phyloP scores from a whole-genome alignment of 2,329 filamentous ascomycete genomes.

The Cadophora sp. region DNA sequence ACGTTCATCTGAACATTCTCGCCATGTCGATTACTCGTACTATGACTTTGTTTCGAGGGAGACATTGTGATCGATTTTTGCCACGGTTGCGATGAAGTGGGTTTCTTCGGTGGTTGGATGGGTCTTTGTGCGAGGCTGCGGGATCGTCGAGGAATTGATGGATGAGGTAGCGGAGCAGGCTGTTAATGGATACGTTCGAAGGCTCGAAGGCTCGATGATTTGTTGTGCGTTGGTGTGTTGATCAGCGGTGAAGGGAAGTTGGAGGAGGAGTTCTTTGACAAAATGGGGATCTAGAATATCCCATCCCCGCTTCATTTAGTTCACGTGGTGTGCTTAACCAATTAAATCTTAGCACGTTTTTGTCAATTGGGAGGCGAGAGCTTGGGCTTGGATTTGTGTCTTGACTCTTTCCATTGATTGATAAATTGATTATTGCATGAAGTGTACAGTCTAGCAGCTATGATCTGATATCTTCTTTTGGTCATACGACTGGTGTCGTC shows the following conservation, averaged over 20 bases:
- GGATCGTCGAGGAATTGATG: slow-evolving; percentile 23
- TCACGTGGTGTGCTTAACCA: slow-evolving; percentile 21
- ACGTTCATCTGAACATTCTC: slow-evolving; percentile 70
- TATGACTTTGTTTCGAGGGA: slow-evolving; percentile 43
- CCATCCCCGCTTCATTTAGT: slow-evolving; percentile 14
- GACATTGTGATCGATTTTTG: slow-evolving; percentile 43
- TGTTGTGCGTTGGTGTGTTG: slow-evolving; percentile 13
- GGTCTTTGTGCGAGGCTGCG: slow-evolving; percentile 21
- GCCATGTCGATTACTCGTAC: slow-evolving; percentile 77
- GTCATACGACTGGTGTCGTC: neutral
- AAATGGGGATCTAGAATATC: neutral
- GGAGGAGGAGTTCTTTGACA: slow-evolving; percentile 11
- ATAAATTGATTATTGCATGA: neutral
- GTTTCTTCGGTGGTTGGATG: slow-evolving; percentile 11
- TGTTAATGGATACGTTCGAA: slow-evolving; percentile 20
- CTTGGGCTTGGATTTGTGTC: neutral
- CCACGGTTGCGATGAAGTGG: slow-evolving; percentile 42
- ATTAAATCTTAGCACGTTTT: slow-evolving; percentile 16
- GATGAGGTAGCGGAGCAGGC: slow-evolving; percentile 25
- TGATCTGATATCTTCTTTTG: neutral
- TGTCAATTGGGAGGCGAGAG: neutral
- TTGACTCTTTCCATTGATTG: neutral
- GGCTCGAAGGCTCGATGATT: slow-evolving; percentile 15
- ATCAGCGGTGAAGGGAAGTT: slow-evolving; percentile 24
- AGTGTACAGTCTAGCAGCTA: neutral